Evolutionary conservation across 768 basidiomycete genomes (phyloP).

Genomic region (Leucosporidium yakuticum): DNA sequence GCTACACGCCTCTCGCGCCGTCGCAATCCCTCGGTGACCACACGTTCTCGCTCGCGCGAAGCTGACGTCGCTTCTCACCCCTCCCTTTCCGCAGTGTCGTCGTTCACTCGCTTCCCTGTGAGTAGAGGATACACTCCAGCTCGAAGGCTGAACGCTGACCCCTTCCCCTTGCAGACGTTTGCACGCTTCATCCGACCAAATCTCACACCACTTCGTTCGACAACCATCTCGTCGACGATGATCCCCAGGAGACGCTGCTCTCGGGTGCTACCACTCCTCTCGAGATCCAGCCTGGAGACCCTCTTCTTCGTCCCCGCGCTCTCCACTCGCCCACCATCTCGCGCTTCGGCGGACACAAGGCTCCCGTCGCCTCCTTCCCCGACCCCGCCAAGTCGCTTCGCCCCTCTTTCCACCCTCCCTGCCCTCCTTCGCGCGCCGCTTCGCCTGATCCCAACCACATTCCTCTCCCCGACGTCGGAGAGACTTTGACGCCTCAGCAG

Average conservation of each 20-base stretch:
- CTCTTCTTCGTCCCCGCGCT: constrained; percentile 19
- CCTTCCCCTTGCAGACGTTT: constrained; percentile 20
- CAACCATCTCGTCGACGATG: constrained; percentile 18
- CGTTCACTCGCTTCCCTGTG: constrained; percentile 33
- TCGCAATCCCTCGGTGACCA: too few relatives aligned
- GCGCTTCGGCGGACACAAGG: neutral
- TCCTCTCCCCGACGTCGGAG: neutral
- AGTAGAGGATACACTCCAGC: neutral
- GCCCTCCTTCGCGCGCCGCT: constrained; percentile 14
- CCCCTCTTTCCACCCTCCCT: constrained; percentile 5
- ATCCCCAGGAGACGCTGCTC: constrained; percentile 5
- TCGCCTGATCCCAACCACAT: neutral
- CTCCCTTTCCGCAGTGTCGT: constrained; percentile 30
- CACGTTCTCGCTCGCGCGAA: too few relatives aligned
- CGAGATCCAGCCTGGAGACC: constrained; percentile 29
- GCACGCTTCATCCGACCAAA: constrained; percentile 29
- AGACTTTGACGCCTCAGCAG: neutral
- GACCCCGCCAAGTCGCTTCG: constrained; percentile 1
- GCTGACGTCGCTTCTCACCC: neutral
- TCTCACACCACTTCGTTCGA: constrained; percentile 31
- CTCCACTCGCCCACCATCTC: neutral
- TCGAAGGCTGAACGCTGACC: too few relatives aligned
- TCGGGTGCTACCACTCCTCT: constrained; percentile 31
- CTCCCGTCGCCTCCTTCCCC: constrained; percentile 11
- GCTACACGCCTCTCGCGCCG: too few relatives aligned